Evolutionary conservation across 768 basidiomycete species (phyloP).

Genomic region (Rhodotorula babjevae): DNA sequence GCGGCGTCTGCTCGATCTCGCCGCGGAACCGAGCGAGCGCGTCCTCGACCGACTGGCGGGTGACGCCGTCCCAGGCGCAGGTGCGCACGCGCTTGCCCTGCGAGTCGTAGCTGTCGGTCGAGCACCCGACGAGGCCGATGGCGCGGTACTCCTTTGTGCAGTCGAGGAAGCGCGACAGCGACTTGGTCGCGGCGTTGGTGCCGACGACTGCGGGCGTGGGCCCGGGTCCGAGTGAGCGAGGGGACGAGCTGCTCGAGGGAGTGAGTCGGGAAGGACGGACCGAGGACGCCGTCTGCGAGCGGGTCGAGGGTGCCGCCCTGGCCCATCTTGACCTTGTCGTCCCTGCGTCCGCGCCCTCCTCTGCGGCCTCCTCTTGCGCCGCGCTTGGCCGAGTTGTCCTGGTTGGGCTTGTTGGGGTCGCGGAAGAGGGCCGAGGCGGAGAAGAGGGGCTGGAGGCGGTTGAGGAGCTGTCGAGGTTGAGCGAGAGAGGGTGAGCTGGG

Average conservation of each 20-base stretch:
- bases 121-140: slow-evolving; percentile 84
- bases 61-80: slow-evolving; percentile 65
- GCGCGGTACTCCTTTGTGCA: slow-evolving; percentile 92
- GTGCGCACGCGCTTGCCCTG: slow-evolving; percentile 74
- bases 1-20: slow-evolving; percentile 82
- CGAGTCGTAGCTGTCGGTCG: slow-evolving; percentile 90
- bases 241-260: background rate
- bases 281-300: slow-evolving; percentile 88
- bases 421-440: slow-evolving; percentile 69
- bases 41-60: slow-evolving; percentile 65
- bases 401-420: slow-evolving; percentile 19
- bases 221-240: background rate
- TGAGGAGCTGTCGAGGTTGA: slow-evolving; percentile 55
- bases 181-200: slow-evolving; percentile 83
- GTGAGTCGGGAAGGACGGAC: slow-evolving; percentile 51
- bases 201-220: slow-evolving; percentile 63
- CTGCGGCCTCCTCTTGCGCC: slow-evolving; percentile 47
- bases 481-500: background rate
- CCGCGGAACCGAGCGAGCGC: slow-evolving; percentile 72
- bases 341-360: slow-evolving; percentile 50
- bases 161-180: slow-evolving; percentile 71
- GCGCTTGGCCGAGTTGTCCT: slow-evolving; percentile 7
- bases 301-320: slow-evolving; percentile 96
- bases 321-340: slow-evolving; percentile 68
- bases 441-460: slow-evolving; percentile 76